phyloP scores from a whole-genome alignment of 2,329 filamentous ascomycete genomes.

The Penicillium sp. region DNA sequence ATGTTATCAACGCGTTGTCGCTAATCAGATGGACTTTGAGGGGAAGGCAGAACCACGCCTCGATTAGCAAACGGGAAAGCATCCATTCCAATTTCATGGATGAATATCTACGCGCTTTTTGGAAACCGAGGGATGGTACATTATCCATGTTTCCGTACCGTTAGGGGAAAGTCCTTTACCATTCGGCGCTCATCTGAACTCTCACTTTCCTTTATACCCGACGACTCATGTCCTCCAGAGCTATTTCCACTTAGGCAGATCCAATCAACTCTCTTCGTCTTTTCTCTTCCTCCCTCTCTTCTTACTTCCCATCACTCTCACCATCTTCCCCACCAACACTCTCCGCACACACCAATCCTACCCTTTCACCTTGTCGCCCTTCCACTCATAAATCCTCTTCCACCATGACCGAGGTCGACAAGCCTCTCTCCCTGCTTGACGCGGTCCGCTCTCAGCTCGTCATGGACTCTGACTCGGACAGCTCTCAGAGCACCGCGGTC shows the following conservation, averaged over 20 bases:
- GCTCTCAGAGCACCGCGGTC: background rate
- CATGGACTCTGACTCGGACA: conserved; percentile 15
- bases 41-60: conserved; percentile 38
- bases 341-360: background rate
- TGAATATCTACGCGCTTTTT: conserved; percentile 23
- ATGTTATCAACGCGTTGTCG: conserved; percentile 29
- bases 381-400: background rate
- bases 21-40: conserved; percentile 28
- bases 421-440: conserved; percentile 7
- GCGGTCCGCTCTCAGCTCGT: conserved; percentile 19
- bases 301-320: background rate
- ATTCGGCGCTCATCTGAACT: background rate
- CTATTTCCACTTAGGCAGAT: background rate
- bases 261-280: conserved; percentile 2
- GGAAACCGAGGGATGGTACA: conserved; percentile 37
- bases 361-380: background rate
- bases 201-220: background rate
- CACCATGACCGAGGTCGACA: conserved; percentile 6
- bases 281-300: background rate
- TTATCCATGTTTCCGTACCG: background rate
- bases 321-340: background rate
- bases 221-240: background rate
- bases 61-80: conserved; percentile 29
- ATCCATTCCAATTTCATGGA: conserved; percentile 18
- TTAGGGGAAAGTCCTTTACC: background rate